Percentiles rank a stretch among this genome's conserved stretches.
Evolutionary conservation across 768 basidiomycete species (phyloP).

Genomic region (Amanita polypyramis): DNA sequence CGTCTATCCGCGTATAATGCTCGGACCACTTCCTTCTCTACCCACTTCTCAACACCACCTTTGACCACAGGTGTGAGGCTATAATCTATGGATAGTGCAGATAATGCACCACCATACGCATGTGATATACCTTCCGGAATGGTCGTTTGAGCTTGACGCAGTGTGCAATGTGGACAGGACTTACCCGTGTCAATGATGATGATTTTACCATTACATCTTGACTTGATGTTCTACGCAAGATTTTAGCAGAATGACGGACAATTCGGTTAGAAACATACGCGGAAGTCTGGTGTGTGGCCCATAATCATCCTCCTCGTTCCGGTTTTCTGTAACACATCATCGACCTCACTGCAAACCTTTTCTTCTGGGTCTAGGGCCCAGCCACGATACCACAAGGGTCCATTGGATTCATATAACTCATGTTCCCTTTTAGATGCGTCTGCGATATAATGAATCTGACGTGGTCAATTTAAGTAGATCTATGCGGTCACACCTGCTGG

Average conservation of each 20-base stretch:
- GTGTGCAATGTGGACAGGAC: not conserved
- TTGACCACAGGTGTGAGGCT: constrained; percentile 55
- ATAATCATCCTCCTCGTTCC: constrained; percentile 87
- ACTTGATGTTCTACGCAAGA: constrained; percentile 55
- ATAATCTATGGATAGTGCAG: constrained; percentile 82
- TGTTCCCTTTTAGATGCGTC: constrained; percentile 57
- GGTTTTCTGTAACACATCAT: constrained; percentile 57
- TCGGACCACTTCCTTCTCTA: constrained; percentile 53
- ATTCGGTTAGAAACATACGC: constrained; percentile 22
- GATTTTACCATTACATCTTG: constrained; percentile 84
- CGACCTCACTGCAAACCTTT: constrained; percentile 59
- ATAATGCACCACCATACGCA: constrained; percentile 89
- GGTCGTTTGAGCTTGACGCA: not conserved
- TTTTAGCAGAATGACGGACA: not conserved
- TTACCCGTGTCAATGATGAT: constrained; percentile 92
- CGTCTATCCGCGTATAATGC: constrained; percentile 49
- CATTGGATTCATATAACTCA: constrained; percentile 63
- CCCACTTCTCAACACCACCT: constrained; percentile 33
- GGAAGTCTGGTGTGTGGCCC: constrained; percentile 94
- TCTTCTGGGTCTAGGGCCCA: constrained; percentile 75
- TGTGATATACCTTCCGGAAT: constrained; percentile 67
- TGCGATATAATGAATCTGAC: constrained; percentile 18
- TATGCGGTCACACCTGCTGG: constrained; percentile 32
- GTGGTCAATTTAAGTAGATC: not conserved
- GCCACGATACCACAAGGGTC: constrained; percentile 92